Base-by-base conservation (phyloP, 1,139 yeast genomes). In the Taphrina deformans region DNA sequence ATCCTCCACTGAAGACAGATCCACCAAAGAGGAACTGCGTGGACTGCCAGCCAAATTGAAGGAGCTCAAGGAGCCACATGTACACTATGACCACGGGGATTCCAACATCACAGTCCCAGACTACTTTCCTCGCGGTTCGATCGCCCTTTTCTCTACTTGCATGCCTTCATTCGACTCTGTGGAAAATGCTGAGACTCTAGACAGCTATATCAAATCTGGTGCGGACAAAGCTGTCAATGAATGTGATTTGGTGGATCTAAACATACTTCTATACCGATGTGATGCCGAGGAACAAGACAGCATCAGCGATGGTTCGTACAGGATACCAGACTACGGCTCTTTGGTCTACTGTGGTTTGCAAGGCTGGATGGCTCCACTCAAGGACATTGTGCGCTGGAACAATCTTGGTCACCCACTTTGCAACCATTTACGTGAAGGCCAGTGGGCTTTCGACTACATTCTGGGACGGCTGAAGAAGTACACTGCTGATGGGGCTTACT, bases 271-370 rank as follows among this genome's bases (percentile, higher is more conserved):
- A 52, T 93, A 87, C 78, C 82, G 85, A 62, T 87, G 95, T 72
- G 96, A 90, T 65, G 83, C 87, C 10, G 99, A 93, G 75, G 99
- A 93, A 75, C 79, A 91, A 24, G 97, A 91, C 73, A 83, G 85
- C 14, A 85, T 93, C 70, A 80, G 76, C 26, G 87, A 81, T 62
- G 96, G 97, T 3, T 83, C 83, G 0, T 93, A 93, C 75, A 75
- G 77, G 64, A 80, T 93, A 60, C 97, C 98, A 0, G 79, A 81
- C 40, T 79, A 82, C 74, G 98, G 97, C 0, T 77, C 78, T 16
- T 79, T 92, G 59, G 87, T 85, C 0, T 93, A 90, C 75, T 92
- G 96, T 52, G 99, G 99, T 12, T 78, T 93, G 31, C 96, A 89
- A 76, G 99, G 99, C 2, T 93, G 97, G 96, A 83, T 86, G 58